Base-by-base conservation (phyloP, 495 filamentous ascomycete genomes). In the Aspergillus homomorphus region DNA sequence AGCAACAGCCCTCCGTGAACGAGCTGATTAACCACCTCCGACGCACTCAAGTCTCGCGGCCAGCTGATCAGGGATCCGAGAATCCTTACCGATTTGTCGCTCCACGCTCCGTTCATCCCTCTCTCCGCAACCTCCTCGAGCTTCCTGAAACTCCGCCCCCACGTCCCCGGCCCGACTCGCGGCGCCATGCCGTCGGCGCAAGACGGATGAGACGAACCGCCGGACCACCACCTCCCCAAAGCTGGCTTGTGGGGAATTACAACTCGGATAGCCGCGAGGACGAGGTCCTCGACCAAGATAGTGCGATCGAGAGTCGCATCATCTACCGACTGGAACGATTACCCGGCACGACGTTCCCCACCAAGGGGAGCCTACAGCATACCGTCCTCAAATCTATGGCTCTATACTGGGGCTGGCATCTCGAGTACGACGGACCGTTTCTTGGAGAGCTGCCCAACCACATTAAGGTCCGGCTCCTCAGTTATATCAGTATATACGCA, bases 101-200 rank as follows among this genome's bases (percentile, higher is more conserved):
- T 1, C 67, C 68, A 19, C 71, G 75, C 50, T 79, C 81, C 0
- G 75, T 87, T 1, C 84, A 82, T 54, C 83, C 82, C 0, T 76
- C 77, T 15, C 63, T 85, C 19, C 69, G 81, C 24, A 76, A 82
- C 30, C 80, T 92, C 44, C 79, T 93, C 28, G 81, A 88, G 48
- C 75, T 91, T 23, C 87, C 87, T 33, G 88, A 91, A 62, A 83
- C 84, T 24, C 84, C 85, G n/a, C 75, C 82, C 12, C 88, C 87
- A 7, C 73, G 73, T 16, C 87, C 88, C 30, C 84, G 87, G 45
- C 77, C 78, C 21, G 78, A 77, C 53, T 64, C 67, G 52, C 72
- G 79, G 24, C 65, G 73, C 45, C 56, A 66, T 28, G 72, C 66
- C 64, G 64, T 76, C 28, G 68, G 66, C 22, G 54, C 76, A 71